These are phyloP conservation scores for Yamadazyma songkhlaensis DNA, from an alignment of 1,139 yeast genomes.

Conservation along the genomic window DNA sequence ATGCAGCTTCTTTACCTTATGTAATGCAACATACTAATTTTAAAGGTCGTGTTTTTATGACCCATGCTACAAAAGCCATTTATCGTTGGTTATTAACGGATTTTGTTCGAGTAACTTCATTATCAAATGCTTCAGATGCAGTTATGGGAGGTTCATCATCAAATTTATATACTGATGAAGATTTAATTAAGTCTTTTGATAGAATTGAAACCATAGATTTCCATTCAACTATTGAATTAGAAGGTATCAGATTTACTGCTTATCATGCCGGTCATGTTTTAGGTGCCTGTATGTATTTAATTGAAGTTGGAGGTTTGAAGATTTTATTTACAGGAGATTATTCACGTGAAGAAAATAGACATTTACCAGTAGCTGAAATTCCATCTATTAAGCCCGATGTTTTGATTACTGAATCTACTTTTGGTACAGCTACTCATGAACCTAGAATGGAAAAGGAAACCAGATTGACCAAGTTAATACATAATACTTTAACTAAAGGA, in stretches of 20 bases:
- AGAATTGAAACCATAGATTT: conserved; percentile 90
- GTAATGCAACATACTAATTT: conserved; percentile 97
- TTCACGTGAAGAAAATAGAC: conserved; percentile 93
- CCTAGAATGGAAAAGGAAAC: conserved; percentile 84
- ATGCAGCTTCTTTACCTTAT: conserved; percentile 95
- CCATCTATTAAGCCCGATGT: conserved; percentile 90
- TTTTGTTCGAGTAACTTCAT: conserved; percentile 86
- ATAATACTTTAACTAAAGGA: conserved; percentile 80
- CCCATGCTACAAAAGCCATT: conserved; percentile 98
- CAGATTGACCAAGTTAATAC: conserved; percentile 76
- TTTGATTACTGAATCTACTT: conserved; percentile 90
- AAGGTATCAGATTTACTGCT: conserved; percentile 93
- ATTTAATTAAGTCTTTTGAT: conserved; percentile 82
- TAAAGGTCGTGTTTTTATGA: conserved; percentile 95
- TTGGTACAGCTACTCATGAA: conserved; percentile 97
- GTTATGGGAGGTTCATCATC: conserved; percentile 27
- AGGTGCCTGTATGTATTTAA: conserved; percentile 97
- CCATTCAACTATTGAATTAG: conserved; percentile 92
- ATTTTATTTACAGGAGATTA: conserved; percentile 93
- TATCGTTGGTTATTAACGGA: conserved; percentile 93
- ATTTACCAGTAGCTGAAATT: conserved; percentile 90
- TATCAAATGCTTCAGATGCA: conserved; percentile 26
- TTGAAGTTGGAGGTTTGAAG: conserved; percentile 91
- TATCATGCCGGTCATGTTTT: conserved; percentile 98
- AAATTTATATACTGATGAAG: conserved; percentile 85